These are phyloP conservation scores for Claviceps cyperi DNA, from an alignment of 2,329 filamentous ascomycete genomes.

Conservation along the genomic window DNA sequence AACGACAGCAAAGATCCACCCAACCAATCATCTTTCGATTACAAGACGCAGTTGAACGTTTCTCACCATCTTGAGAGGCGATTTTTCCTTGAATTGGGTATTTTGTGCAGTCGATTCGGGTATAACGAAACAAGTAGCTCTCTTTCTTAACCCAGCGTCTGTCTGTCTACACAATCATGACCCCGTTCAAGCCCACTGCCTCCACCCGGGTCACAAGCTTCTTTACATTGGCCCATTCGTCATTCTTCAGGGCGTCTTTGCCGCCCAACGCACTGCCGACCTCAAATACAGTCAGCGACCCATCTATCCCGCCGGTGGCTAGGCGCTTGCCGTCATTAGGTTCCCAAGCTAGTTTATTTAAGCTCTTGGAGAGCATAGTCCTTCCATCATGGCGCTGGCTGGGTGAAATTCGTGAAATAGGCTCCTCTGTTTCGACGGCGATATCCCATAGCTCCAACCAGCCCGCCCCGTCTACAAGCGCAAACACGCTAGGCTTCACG, in stretches of 20 bases:
- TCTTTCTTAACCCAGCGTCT: too few species aligned
- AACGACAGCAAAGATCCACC: too few species aligned
- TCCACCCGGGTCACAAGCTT: conserved; percentile 70
- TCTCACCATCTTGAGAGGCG: too few species aligned
- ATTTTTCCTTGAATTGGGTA: too few species aligned
- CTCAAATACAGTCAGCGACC: conserved; percentile 83
- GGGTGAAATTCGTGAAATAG: conserved; percentile 66
- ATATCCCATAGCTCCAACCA: conserved; percentile 93
- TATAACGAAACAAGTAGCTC: too few species aligned
- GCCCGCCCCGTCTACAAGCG: conserved; percentile 83
- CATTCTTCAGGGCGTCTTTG: conserved; percentile 66
- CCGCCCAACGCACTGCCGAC: conserved; percentile 71
- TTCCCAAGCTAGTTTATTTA: conserved; percentile 95
- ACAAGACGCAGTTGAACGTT: too few species aligned
- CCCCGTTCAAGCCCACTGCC: conserved; percentile 37
- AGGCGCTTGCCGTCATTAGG: conserved; percentile 72
- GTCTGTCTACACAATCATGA: conserved; percentile 13
- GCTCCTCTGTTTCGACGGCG: conserved; percentile 82
- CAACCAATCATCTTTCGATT: too few species aligned
- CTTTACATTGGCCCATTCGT: conserved; percentile 92
- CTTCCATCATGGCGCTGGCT: conserved; percentile 48
- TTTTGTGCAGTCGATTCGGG: too few species aligned
- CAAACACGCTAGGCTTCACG: conserved; percentile 85
- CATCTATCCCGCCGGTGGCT: conserved; percentile 84
- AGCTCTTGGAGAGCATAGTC: conserved; percentile 63